Percentiles rank a stretch among this genome's conserved stretches.
phyloP scores from a whole-genome alignment of 2,329 filamentous ascomycete genomes.

The Diaporthe ampelina region DNA sequence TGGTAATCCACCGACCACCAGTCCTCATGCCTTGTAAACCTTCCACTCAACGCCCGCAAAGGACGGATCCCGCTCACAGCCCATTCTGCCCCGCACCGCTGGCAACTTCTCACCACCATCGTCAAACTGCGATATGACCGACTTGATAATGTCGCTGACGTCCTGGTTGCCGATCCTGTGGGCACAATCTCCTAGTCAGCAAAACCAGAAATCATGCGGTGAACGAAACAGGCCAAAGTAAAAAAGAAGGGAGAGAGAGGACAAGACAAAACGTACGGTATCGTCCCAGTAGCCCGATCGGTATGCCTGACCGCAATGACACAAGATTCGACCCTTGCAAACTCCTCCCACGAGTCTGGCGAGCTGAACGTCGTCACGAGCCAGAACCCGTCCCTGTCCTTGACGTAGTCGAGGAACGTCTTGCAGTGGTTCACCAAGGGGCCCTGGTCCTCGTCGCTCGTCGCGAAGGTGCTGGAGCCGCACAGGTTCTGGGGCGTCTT shows the following conservation, averaged over 20 bases:
- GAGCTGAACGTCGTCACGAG: conserved; percentile 33
- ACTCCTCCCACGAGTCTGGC: conserved; percentile 27
- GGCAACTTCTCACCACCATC: conserved; percentile 7
- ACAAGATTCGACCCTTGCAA: conserved; percentile 36
- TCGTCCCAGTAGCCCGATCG: conserved; percentile 18
- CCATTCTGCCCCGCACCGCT: conserved; percentile 32
- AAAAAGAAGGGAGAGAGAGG: background rate
- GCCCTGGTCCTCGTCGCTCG: conserved; percentile 9
- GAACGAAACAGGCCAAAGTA: too few species aligned
- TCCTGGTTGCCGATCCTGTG: conserved; percentile 39
- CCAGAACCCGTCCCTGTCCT: conserved; percentile 35
- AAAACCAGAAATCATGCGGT: background rate
- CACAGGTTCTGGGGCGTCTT: conserved; percentile 33
- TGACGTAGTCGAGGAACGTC: conserved; percentile 28
- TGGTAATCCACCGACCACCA: background rate
- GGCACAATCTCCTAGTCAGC: background rate
- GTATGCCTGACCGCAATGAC: conserved; percentile 31
- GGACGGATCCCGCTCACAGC: conserved; percentile 40
- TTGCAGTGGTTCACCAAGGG: conserved; percentile 14
- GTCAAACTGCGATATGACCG: conserved; percentile 23
- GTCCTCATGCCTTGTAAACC: conserved; percentile 44
- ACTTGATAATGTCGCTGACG: conserved; percentile 35
- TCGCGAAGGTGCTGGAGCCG: conserved; percentile 28
- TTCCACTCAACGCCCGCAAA: conserved; percentile 36
- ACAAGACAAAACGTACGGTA: conserved; percentile 22